A percentile compares a stretch with the other conserved stretches of the same genome.
Conservation (phyloP, 78 protist genomes). For the Tieghemostelium lacteum region DNA sequence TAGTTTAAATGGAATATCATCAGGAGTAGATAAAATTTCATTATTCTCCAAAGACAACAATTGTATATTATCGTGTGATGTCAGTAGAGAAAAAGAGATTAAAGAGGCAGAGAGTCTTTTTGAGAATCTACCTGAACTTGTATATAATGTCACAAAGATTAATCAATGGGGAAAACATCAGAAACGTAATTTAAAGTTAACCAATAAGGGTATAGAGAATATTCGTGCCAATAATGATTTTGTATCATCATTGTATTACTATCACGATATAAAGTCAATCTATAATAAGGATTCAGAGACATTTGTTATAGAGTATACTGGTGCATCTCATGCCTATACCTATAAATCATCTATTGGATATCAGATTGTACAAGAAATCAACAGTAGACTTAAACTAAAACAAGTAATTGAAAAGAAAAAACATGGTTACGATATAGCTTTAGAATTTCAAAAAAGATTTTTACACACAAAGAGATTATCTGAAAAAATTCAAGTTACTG, state of each 20-base stretch:
- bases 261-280: slow-evolving; percentile 46
- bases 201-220: slow-evolving; percentile 59
- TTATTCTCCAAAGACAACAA: slow-evolving; percentile 25
- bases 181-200: slow-evolving; percentile 27
- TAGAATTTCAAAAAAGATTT: slow-evolving; percentile 51
- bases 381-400: slow-evolving; percentile 12
- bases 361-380: slow-evolving; percentile 69
- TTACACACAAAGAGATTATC: slow-evolving; percentile 1
- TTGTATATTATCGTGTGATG: slow-evolving; percentile 43
- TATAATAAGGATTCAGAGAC: slow-evolving; percentile 46
- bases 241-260: slow-evolving; percentile 38
- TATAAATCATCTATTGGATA: slow-evolving; percentile 56
- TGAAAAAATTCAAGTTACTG: slow-evolving; percentile 4
- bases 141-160: slow-evolving; percentile 55
- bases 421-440: slow-evolving; percentile 44
- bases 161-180: slow-evolving; percentile 79
- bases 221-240: slow-evolving; percentile 47
- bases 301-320: slow-evolving; percentile 58
- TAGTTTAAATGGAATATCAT: slow-evolving; percentile 43
- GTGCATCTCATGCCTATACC: slow-evolving; percentile 49
- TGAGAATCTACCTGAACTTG: slow-evolving; percentile 34
- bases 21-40: slow-evolving; percentile 28
- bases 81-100: slow-evolving; percentile 63
- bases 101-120: slow-evolving; percentile 65
- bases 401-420: slow-evolving; percentile 60